Percentiles rank a stretch among this genome's conserved stretches.
Conservation (phyloP, 306 rosid genomes). For the Mucuna pruriens region DNA sequence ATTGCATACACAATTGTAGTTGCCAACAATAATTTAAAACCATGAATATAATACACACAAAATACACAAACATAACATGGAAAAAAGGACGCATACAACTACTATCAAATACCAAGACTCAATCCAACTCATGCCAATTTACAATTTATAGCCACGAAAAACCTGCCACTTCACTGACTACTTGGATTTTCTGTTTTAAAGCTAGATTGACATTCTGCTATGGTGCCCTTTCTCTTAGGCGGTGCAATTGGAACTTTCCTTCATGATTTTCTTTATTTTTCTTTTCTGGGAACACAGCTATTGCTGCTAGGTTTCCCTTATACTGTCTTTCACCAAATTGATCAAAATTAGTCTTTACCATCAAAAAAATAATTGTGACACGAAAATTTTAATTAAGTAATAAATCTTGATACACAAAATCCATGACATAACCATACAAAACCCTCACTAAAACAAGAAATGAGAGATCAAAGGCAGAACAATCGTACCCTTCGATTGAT, state of each 20-base stretch:
- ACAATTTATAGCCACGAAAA: neutral
- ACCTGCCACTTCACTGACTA: neutral
- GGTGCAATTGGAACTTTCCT: neutral
- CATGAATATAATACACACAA: neutral
- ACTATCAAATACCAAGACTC: conserved; percentile 29
- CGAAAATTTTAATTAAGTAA: neutral
- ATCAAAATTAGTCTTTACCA: conserved; percentile 23
- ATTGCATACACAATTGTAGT: neutral
- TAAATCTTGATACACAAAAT: conserved; percentile 22
- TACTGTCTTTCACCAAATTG: neutral
- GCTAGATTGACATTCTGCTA: conserved; percentile 8
- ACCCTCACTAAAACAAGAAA: conserved; percentile 18
- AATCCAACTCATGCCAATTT: conserved; percentile 20
- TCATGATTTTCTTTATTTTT: neutral
- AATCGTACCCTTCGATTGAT: conserved; percentile 77
- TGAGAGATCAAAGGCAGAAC: conserved; percentile 46
- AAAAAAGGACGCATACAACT: conserved; percentile 25
- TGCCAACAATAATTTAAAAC: neutral
- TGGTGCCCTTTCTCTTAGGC: neutral
- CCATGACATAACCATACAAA: conserved; percentile 17
- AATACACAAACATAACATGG: neutral
- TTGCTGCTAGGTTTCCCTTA: neutral
- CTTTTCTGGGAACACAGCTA: neutral
- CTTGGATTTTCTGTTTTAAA: neutral
- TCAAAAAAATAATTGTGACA: neutral